Conservation (phyloP, 2,329 filamentous ascomycete genomes). For the Xylaria polymorpha region DNA sequence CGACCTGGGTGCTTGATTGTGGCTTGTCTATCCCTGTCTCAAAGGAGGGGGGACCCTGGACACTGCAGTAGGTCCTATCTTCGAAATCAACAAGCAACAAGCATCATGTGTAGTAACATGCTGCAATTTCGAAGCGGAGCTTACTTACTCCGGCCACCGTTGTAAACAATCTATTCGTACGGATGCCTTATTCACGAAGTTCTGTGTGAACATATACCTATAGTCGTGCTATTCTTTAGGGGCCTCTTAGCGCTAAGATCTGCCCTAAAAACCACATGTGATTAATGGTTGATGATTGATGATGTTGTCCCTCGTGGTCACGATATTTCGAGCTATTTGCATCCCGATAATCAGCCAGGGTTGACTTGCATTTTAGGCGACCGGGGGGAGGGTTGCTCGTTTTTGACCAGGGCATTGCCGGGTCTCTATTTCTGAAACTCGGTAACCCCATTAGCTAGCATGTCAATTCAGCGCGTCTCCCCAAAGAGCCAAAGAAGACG, state of each 20-base stretch:
- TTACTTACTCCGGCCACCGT: not conserved
- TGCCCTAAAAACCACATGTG: not conserved
- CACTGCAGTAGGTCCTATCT: not conserved
- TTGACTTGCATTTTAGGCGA: constrained; percentile 33
- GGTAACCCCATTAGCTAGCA: constrained; percentile 22
- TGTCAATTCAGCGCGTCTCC: not conserved
- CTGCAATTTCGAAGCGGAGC: constrained; percentile 8
- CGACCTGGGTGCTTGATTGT: constrained; percentile 1
- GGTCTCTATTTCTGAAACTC: constrained; percentile 32
- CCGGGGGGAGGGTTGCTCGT: constrained; percentile 15
- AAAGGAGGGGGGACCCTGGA: not conserved
- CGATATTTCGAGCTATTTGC: constrained; percentile 21
- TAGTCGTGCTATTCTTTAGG: not conserved
- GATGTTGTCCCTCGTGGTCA: constrained; percentile 15
- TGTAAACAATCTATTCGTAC: not conserved
- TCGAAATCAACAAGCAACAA: not conserved
- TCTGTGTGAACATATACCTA: not conserved
- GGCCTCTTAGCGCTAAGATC: not conserved
- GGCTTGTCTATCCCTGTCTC: constrained; percentile 13
- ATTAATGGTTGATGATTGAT: not conserved
- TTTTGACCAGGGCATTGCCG: constrained; percentile 33
- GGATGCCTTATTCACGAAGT: not conserved
- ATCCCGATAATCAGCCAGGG: constrained; percentile 33
- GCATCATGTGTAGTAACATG: not conserved
- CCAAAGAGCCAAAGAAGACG: not conserved